Base-by-base conservation (phyloP, 1,284 basidiomycete genomes). In the Tilletia caries region DNA sequence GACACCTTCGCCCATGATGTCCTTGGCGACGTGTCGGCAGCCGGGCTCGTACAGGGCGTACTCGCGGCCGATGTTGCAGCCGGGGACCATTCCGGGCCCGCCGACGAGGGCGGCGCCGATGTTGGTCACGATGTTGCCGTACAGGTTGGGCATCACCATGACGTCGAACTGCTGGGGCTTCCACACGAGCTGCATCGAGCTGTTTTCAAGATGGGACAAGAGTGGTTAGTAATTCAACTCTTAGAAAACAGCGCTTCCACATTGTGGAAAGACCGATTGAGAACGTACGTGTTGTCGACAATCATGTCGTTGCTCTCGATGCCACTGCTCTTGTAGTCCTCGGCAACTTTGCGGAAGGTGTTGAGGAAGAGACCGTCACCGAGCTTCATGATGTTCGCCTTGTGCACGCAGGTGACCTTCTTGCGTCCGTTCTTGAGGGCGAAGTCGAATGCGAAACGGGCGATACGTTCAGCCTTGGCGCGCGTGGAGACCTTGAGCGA, bases 311-410 rank as follows among this genome's bases (percentile, higher is more conserved):
- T 95, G 83, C 88, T 92, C 81, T 90, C 88, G 83, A 99, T 95
- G 68, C 96, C 96, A 69, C 91, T 88, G 72, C 89, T 90, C 86
- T 91, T 92, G 89, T 98, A 99, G 83, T 88, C 87, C 85, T 98
- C 92, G 46, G 95, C 96, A 71, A 99, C 89, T 73, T 89, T 88
- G 80, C 94, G 92, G 90, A 97, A 99, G 34, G 95, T 98, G 86
- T 95, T 96, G 80, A 99, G 89, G 90, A 98, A 99, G 65, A 99
- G 90, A 86, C 96, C 96, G 83, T 98, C 96, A 84, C 95, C 95
- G 79, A 98, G 90, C 86, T 98, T 98, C 96, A 98, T 98, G 87
- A 99, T 98, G 88, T 98, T 98, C 83, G 96, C 96, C 87, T 99
- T 99, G 90, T 99, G 96, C 65, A 99, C 95, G 84, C 95, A 98